Conservation (phyloP, 306 rosid species). For the Dicorynia guianensis region DNA sequence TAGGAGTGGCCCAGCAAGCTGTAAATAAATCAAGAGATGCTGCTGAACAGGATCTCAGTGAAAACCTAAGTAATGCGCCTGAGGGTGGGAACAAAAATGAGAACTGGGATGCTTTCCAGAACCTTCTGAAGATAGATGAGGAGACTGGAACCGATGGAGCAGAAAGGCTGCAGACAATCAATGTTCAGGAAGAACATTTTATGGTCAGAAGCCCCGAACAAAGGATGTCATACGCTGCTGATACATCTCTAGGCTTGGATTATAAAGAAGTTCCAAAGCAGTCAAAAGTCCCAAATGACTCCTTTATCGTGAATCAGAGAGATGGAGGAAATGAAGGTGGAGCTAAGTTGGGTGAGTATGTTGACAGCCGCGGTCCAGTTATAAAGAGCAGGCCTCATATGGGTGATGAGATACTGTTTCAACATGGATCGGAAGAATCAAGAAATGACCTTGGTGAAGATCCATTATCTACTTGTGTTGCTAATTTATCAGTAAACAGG, state of each 20-base stretch:
- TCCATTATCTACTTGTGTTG: slow-evolving; percentile 52
- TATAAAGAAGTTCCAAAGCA: slow-evolving; percentile 49
- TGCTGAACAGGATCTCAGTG: slow-evolving; percentile 41
- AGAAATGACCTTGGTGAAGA: slow-evolving; percentile 38
- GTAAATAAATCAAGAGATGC: slow-evolving; percentile 39
- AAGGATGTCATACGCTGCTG: slow-evolving; percentile 36
- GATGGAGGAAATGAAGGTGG: slow-evolving; percentile 49
- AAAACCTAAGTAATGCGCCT: slow-evolving; percentile 33
- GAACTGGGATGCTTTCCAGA: slow-evolving; percentile 57
- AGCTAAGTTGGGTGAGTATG: slow-evolving; percentile 51
- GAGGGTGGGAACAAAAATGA: slow-evolving; percentile 45
- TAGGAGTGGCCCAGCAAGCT: slow-evolving; percentile 3
- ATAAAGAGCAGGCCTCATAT: slow-evolving; percentile 47
- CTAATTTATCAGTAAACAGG: slow-evolving; percentile 51
- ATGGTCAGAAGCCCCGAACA: slow-evolving; percentile 44
- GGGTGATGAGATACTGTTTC: slow-evolving; percentile 49
- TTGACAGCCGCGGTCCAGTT: slow-evolving; percentile 39
- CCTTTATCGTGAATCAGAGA: slow-evolving; percentile 49
- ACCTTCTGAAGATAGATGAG: slow-evolving; percentile 55
- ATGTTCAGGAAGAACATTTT: slow-evolving; percentile 59
- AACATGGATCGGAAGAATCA: slow-evolving; percentile 45
- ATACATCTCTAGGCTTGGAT: slow-evolving; percentile 44
- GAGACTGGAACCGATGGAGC: slow-evolving; percentile 37
- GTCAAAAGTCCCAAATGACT: slow-evolving; percentile 54
- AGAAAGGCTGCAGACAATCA: slow-evolving; percentile 37